Evolutionary conservation across 805 yeast genomes (phyloP).

Genomic region (Kodamaea hsintzibuensis): DNA sequence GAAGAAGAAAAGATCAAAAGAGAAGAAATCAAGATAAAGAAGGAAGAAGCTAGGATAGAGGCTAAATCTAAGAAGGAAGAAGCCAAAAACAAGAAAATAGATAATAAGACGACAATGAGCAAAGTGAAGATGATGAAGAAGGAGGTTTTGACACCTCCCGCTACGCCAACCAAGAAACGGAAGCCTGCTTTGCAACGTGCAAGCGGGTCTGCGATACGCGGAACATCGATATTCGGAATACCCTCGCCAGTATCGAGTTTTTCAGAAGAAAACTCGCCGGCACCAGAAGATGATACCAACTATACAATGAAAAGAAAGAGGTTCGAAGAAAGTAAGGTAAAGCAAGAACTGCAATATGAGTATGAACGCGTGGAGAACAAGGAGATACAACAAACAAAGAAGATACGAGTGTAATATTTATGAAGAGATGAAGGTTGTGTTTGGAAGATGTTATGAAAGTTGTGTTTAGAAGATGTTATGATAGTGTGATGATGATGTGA

Average conservation of each 20-base stretch:
- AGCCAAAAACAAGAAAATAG: neutral
- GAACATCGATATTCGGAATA: constrained; percentile 15
- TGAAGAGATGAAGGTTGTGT: neutral
- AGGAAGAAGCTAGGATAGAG: constrained; percentile 5
- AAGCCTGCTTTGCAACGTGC: constrained; percentile 17
- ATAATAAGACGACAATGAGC: constrained; percentile 9
- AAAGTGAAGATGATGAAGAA: constrained; percentile 2
- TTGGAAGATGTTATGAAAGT: no score
- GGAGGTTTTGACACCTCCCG: constrained; percentile 32
- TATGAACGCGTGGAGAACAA: neutral
- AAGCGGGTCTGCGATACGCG: constrained; percentile 18
- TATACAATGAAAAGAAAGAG: neutral
- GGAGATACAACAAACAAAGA: neutral
- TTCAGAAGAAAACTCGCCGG: constrained; percentile 14
- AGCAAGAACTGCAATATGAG: neutral
- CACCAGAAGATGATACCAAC: neutral
- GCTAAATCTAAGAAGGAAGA: neutral
- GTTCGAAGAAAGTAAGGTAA: neutral
- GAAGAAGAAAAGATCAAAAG: constrained; percentile 7
- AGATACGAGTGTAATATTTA: neutral
- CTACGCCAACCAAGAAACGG: constrained; percentile 32
- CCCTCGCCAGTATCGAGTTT: constrained; percentile 41
- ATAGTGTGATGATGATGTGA: no score
- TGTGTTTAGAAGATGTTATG: no score
- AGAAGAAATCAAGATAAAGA: neutral